A percentile compares a stretch with the other conserved stretches of the same genome.
Conservation (phyloP, 768 basidiomycete species). For the Cystobasidium onofrii region DNA sequence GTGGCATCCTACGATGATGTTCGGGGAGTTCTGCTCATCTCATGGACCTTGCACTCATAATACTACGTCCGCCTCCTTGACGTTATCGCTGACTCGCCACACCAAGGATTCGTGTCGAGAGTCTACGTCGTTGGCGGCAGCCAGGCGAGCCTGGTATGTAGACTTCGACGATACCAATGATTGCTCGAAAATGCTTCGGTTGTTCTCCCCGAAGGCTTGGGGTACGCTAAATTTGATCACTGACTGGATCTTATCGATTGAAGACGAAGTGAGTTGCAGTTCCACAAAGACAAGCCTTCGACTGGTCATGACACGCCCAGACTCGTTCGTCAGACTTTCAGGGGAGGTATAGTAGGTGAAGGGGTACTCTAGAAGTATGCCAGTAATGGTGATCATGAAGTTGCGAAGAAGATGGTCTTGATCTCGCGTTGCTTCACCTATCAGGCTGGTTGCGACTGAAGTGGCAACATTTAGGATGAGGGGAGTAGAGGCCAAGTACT, state of each 20-base stretch:
- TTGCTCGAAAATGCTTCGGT: neutral
- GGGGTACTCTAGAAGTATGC: slow-evolving; percentile 23
- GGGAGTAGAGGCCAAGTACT: too few relatives aligned
- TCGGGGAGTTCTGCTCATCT: too few relatives aligned
- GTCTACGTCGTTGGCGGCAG: neutral
- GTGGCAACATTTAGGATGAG: too few relatives aligned
- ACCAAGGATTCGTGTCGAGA: neutral
- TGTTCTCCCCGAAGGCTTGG: neutral
- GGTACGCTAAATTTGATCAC: neutral
- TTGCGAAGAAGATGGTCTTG: neutral
- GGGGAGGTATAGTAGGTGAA: slow-evolving; percentile 20
- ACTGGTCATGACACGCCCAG: too few relatives aligned
- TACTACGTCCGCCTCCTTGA: neutral
- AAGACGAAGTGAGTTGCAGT: neutral
- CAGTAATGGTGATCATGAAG: neutral
- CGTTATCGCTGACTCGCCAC: neutral
- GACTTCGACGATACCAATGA: neutral
- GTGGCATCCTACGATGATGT: too few relatives aligned
- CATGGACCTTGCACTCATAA: neutral
- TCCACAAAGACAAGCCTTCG: neutral
- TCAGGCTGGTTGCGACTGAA: too few relatives aligned
- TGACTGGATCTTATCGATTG: neutral
- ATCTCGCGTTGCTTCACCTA: too few relatives aligned
- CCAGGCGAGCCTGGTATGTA: neutral
- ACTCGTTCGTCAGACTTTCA: too few relatives aligned